Evolutionary conservation across 2,329 filamentous ascomycete genomes (phyloP).

Genomic region (Tricladium varicosporioides): DNA sequence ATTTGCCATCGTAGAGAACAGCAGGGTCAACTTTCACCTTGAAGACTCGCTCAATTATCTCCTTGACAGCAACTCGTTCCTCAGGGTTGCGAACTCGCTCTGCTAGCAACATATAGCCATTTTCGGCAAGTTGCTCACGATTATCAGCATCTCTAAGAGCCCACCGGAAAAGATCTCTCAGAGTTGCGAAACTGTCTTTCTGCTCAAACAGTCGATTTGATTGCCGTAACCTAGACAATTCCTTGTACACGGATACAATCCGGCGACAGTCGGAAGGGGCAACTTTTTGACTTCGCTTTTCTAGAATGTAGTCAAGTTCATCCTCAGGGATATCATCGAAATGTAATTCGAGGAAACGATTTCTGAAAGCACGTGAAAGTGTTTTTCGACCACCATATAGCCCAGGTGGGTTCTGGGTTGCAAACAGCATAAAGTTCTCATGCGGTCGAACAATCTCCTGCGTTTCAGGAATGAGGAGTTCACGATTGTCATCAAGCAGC

Average conservation of each 20-base stretch:
- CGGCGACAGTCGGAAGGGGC: slow-evolving; percentile 87
- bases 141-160: slow-evolving; percentile 81
- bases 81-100: slow-evolving; percentile 91
- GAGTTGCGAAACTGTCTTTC: slow-evolving; percentile 93
- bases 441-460: slow-evolving; percentile 92
- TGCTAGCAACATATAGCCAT: slow-evolving; percentile 94
- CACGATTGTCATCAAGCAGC: slow-evolving; percentile 91
- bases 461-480: slow-evolving; percentile 93
- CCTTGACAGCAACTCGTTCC: slow-evolving; percentile 80
- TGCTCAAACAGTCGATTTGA: slow-evolving; percentile 92
- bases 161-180: slow-evolving; percentile 96
- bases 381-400: slow-evolving; percentile 94
- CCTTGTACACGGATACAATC: slow-evolving; percentile 92
- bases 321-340: slow-evolving; percentile 97
- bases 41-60: slow-evolving; percentile 86
- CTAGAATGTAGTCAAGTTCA: slow-evolving; percentile 87
- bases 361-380: slow-evolving; percentile 90
- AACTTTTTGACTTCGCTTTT: slow-evolving; percentile 80
- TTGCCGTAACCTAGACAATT: slow-evolving; percentile 85
- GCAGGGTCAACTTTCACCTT: slow-evolving; percentile 77
- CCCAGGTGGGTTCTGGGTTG: slow-evolving; percentile 94
- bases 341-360: slow-evolving; percentile 93
- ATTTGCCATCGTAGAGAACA: slow-evolving; percentile 65
- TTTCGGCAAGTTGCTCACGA: slow-evolving; percentile 81
- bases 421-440: slow-evolving; percentile 95